Evolutionary conservation across 2,329 filamentous ascomycete genomes (phyloP), one percentile per base, ranked within the genome.

Genomic region (Aspergillus aculeatinus): DNA sequence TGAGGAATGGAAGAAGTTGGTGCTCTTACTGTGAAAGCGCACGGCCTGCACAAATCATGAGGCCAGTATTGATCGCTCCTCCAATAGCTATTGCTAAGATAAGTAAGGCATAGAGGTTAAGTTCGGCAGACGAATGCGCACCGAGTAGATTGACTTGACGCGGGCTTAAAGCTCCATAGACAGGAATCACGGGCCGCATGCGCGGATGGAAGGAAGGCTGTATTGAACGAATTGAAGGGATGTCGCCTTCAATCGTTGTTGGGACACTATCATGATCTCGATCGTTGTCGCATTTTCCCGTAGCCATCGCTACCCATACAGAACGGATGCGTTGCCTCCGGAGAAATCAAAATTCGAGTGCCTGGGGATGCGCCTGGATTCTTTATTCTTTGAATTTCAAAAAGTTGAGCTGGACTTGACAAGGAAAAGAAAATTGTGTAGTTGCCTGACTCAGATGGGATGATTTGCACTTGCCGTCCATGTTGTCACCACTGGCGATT

Each of bases 31-130:
- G 63, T 27, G 69, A 67, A 16, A 73, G 63, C 47, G 69, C 68
- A 56, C 65, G 66, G 4, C 67, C 68, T 16, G 68, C 71, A 19
- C 65, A 69, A 27, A 73, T 65, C 67, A 72, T 71, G 59, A 74
- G 60, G 1, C 71, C 71, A 1, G 71, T 72, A 44, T 71, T 70
- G 55, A 74, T 72, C 0, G 71, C 70, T 5, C 68, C 68, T 14
- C 71, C 71, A 31, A 74, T 70, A 2, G 70, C 71, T 74, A 12
- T 14, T n/a, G 52, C 65, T 58, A 65, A 60, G 33, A 42, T 51
- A 29, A 61, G 51, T n/a, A 35, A 11, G n/a, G 16, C 19, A 14
- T 35, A 6, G 3, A 29, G 5, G 33, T 11, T 53, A n/a, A 4
- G 16, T 14, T 51, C 11, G 19, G 5, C 51, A 48, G 44, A 29